These are phyloP conservation scores for Sergeia podlipaevii DNA, from an alignment of 208 protist species.

Conservation along the genomic window DNA sequence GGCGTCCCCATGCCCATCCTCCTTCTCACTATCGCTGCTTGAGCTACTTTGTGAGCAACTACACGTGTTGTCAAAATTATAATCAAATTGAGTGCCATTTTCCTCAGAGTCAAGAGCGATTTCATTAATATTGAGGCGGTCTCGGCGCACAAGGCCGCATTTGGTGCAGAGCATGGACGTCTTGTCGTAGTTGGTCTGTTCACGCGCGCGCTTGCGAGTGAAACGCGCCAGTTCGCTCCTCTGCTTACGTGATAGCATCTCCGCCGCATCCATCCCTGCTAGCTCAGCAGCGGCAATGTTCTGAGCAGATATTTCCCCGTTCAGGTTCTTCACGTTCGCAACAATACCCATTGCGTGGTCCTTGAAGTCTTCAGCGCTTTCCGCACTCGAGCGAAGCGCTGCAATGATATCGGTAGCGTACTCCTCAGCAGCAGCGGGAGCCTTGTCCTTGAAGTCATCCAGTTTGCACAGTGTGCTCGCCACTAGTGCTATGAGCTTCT, in stretches of 20 bases:
- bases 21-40: constrained; percentile 27
- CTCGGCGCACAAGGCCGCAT: constrained; percentile 74
- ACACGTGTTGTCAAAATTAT: constrained; percentile 87
- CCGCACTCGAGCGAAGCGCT: constrained; percentile 22
- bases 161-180: constrained; percentile 81
- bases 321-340: constrained; percentile 70
- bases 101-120: constrained; percentile 85
- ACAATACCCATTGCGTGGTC: constrained; percentile 72
- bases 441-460: constrained; percentile 53
- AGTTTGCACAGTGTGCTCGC: constrained; percentile 31
- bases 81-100: constrained; percentile 88
- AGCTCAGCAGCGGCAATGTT: constrained; percentile 33
- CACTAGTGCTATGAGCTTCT: constrained; percentile 33
- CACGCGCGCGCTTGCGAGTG: constrained; percentile 69
- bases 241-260: constrained; percentile 67
- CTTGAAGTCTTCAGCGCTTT: constrained; percentile 54
- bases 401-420: constrained; percentile 51
- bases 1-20: constrained; percentile 12
- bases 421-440: constrained; percentile 5
- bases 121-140: constrained; percentile 86
- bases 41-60: constrained; percentile 61
- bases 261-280: constrained; percentile 64
- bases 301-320: constrained; percentile 39
- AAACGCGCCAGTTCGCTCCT: constrained; percentile 33
- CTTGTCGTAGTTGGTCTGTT: constrained; percentile 71